Evolutionary conservation across 305 asterid genomes (phyloP).

Genomic region (Nicotiana rustica): DNA sequence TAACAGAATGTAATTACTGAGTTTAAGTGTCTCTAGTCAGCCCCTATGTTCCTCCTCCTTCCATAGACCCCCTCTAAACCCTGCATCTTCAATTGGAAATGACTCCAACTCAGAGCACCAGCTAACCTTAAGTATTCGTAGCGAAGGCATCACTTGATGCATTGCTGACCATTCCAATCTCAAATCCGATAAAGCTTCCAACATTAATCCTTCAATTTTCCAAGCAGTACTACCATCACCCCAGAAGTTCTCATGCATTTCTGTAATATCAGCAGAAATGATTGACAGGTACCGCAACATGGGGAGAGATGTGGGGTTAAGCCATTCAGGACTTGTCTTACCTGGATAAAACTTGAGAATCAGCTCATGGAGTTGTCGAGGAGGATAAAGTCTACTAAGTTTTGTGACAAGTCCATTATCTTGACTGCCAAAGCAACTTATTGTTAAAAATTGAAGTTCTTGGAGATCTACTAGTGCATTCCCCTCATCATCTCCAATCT

Average conservation of each 20-base stretch:
- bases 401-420: constrained; percentile 38
- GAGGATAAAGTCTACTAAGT: constrained; percentile 44
- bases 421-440: constrained; percentile 44
- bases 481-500: constrained; percentile 44
- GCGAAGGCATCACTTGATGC: constrained; percentile 44
- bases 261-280: constrained; percentile 38
- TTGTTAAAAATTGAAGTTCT: constrained; percentile 43
- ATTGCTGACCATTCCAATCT: constrained; percentile 42
- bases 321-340: constrained; percentile 46
- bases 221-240: constrained; percentile 39
- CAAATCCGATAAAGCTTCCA: constrained; percentile 47
- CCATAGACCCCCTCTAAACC: constrained; percentile 50
- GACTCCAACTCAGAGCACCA: constrained; percentile 49
- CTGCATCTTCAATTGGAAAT: constrained; percentile 48
- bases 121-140: constrained; percentile 44
- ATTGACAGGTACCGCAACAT: constrained; percentile 43
- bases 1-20: constrained; percentile 9
- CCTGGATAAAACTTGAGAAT: constrained; percentile 44
- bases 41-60: constrained; percentile 34
- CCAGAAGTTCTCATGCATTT: constrained; percentile 44
- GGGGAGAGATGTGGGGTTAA: constrained; percentile 44
- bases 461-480: constrained; percentile 43
- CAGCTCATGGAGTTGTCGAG: constrained; percentile 46
- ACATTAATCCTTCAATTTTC: constrained; percentile 47
- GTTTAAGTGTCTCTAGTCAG: neutral